A percentile compares a stretch with the other conserved stretches of the same genome.
These are phyloP conservation scores for Neoascochyta sp. DNA, from an alignment of 2,329 filamentous ascomycete genomes.

Conservation along the genomic window DNA sequence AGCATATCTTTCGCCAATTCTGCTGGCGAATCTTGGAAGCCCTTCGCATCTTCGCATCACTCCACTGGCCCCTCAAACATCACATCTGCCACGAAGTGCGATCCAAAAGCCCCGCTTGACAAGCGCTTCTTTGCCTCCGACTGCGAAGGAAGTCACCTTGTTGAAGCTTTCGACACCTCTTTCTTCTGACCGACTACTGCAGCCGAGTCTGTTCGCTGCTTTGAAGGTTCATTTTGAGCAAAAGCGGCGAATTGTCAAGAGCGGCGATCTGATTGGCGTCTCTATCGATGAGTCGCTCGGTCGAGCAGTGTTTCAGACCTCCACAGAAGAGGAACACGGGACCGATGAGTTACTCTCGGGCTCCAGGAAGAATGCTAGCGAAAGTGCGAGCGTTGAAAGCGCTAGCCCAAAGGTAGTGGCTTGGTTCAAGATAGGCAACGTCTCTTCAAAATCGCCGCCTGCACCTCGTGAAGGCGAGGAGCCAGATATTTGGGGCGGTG, in stretches of 20 bases:
- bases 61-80: conserved; percentile 55
- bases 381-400: conserved; percentile 9
- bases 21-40: conserved; percentile 79
- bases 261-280: conserved; percentile 83
- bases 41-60: conserved; percentile 76
- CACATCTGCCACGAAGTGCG: conserved; percentile 27
- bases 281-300: conserved; percentile 84
- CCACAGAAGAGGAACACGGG: conserved; percentile 66
- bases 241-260: conserved; percentile 76
- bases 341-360: conserved; percentile 53
- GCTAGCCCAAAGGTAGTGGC: conserved; percentile 54
- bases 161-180: conserved; percentile 85
- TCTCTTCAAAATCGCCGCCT: conserved; percentile 42
- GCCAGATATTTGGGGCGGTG: conserved; percentile 76
- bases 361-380: conserved; percentile 35
- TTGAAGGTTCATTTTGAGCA: conserved; percentile 85
- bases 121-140: conserved; percentile 52
- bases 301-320: conserved; percentile 70
- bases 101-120: conserved; percentile 45
- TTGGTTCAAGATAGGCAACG: conserved; percentile 86
- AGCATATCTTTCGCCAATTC: conserved; percentile 77
- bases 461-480: conserved; percentile 58
- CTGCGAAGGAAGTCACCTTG: conserved; percentile 76
- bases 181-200: conserved; percentile 78
- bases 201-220: conserved; percentile 80